Evolutionary conservation across 75 land plant species (phyloP), one percentile per base, ranked within the genome.

Genomic region (Pinus albicaulis): DNA sequence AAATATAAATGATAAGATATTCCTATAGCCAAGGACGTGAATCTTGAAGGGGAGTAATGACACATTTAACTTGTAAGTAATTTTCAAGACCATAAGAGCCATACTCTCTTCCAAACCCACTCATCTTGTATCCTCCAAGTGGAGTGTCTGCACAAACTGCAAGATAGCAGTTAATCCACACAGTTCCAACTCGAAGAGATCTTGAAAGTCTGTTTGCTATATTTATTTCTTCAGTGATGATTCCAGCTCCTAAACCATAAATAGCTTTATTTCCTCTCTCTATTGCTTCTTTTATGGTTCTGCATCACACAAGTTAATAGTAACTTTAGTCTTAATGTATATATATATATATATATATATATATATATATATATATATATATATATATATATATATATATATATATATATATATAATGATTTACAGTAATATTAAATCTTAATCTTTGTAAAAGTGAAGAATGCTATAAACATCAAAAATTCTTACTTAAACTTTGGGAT

Each of bases 91-190:
- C 83, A 19, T 88, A 77, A 28, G 79, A 20, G 7, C 96, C 90
- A 23, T 78, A 76, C 25, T 91, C 96, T 26, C 84, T 84, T 2
- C 94, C 96, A 73, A 89, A 77, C n/a, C 96, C 96, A 55, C 96
- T 93, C 87, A 80, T 80, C 72, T 91, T 91, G 85, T 87, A 93
- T 5, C 96, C 96, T 5, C 96, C 96, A 65, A 85, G 84, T 4
- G 96, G 96, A n/a, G 76, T 36, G 20, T 87, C 88, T n/a, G 64
- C 59, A 57, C 89, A 89, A 66, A 86, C 81, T 0, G 76, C 84
- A 69, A 83, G 66, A 72, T 82, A 93, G 56, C 90, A 87, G 76
- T 93, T 93, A 56, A 91, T 80, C 94, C 94, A 93, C 12, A 91
- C 76, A 0, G 75, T 74, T 8, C 96, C 96, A 12, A 84, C 96